Percentiles rank a stretch among this genome's conserved stretches.
Evolutionary conservation across 768 basidiomycete species (phyloP).

Genomic region (Lactarius evosmus): DNA sequence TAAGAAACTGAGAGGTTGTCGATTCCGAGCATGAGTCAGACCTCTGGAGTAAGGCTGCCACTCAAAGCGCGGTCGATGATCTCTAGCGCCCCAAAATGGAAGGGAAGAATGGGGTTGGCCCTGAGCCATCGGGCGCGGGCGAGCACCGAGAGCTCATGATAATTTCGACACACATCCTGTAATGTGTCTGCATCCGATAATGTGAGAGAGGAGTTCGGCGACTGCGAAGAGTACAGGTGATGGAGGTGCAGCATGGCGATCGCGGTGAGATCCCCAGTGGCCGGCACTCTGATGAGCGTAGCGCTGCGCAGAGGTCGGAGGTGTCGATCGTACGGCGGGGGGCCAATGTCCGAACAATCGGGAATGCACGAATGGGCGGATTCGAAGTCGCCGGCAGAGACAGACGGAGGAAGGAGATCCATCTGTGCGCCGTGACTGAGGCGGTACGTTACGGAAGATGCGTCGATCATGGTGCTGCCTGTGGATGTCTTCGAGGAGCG

Average conservation of each 20-base stretch:
- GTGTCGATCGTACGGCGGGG: slow-evolving; percentile 37
- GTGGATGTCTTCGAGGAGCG: slow-evolving; percentile 35
- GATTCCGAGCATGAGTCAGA: slow-evolving; percentile 1
- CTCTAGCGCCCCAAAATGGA: slow-evolving; percentile 72
- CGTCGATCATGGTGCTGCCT: slow-evolving; percentile 42
- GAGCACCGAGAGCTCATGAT: slow-evolving; percentile 65
- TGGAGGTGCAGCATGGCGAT: slow-evolving; percentile 58
- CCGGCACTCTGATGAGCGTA: slow-evolving; percentile 55
- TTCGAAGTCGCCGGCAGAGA: slow-evolving; percentile 29
- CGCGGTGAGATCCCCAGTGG: slow-evolving; percentile 42
- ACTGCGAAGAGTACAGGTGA: slow-evolving; percentile 51
- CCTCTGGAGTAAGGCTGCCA: slow-evolving; percentile 33
- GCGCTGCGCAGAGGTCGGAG: slow-evolving; percentile 55
- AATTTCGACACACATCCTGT: slow-evolving; percentile 64
- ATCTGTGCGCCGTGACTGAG: slow-evolving; percentile 14
- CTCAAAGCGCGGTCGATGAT: slow-evolving; percentile 48
- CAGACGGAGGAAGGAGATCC: slow-evolving; percentile 6
- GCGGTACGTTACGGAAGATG: slow-evolving; percentile 34
- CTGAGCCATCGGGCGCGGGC: slow-evolving; percentile 46
- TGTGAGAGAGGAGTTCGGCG: slow-evolving; percentile 39
- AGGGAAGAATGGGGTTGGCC: slow-evolving; percentile 56
- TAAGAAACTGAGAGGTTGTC: slow-evolving; percentile 7
- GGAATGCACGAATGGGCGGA: slow-evolving; percentile 35
- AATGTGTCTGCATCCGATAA: slow-evolving; percentile 36
- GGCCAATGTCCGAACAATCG: slow-evolving; percentile 36